These are phyloP conservation scores for Debaryomyces udenii DNA, from an alignment of 1,139 yeast species.

Conservation along the genomic window DNA sequence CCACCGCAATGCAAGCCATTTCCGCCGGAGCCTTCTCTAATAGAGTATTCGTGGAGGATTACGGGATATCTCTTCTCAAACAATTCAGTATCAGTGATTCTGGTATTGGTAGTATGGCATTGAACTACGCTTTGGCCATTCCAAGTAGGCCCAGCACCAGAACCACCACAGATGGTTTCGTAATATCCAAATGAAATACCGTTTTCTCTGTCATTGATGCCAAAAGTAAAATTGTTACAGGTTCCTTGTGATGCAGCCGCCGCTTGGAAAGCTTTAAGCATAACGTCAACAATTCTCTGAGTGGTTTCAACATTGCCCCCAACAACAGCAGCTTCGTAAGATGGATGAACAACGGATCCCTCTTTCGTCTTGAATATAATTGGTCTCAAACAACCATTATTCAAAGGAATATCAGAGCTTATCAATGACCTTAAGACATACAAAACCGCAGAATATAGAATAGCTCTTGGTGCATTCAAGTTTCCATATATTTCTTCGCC, in stretches of 20 bases:
- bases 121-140: slow-evolving; percentile 52
- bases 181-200: slow-evolving; percentile 49
- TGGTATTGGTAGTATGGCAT: slow-evolving; percentile 52
- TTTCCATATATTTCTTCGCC: slow-evolving; percentile 51
- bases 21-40: slow-evolving; percentile 47
- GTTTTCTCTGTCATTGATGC: slow-evolving; percentile 40
- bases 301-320: slow-evolving; percentile 92
- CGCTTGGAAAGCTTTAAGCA: slow-evolving; percentile 72
- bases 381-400: slow-evolving; percentile 82
- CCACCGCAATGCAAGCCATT: slow-evolving; percentile 46
- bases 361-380: slow-evolving; percentile 66
- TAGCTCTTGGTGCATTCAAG: slow-evolving; percentile 59
- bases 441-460: slow-evolving; percentile 77
- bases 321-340: slow-evolving; percentile 79
- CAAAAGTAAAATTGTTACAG: slow-evolving; percentile 54
- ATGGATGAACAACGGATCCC: slow-evolving; percentile 70
- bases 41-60: slow-evolving; percentile 42
- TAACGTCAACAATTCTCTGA: slow-evolving; percentile 79
- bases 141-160: slow-evolving; percentile 55
- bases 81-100: slow-evolving; percentile 51
- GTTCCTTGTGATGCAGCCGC: slow-evolving; percentile 63
- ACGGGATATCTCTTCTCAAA: slow-evolving; percentile 53
- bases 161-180: slow-evolving; percentile 54
- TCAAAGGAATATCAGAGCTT: slow-evolving; percentile 77
- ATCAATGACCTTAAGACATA: slow-evolving; percentile 78